Percentiles rank a stretch among this genome's conserved stretches.
These are phyloP conservation scores for Creolimax fragrantissima DNA, from an alignment of 78 protist genomes.

Conservation along the genomic window DNA sequence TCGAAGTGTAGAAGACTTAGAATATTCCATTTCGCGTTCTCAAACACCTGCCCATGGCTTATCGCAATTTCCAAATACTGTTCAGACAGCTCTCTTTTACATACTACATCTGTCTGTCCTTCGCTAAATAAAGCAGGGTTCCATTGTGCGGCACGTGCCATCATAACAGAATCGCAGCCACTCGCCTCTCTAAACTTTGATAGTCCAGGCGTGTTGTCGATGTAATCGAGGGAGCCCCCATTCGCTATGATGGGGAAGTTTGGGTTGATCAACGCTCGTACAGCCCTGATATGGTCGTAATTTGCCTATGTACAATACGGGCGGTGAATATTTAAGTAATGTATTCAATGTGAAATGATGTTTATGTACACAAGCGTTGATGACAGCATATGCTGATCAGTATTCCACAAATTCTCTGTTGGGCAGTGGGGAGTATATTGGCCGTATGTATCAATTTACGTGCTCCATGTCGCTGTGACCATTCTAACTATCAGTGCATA, in stretches of 20 bases:
- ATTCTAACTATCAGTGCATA: too few relatives aligned
- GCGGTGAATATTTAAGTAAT: too few relatives aligned
- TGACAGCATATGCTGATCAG: too few relatives aligned
- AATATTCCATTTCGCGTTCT: background rate
- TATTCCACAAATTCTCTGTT: too few relatives aligned
- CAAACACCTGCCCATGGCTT: background rate
- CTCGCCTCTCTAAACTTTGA: background rate
- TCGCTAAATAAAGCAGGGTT: slow-evolving; percentile 29
- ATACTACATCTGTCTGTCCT: background rate
- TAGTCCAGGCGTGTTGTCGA: background rate
- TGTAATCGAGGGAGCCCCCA: slow-evolving; percentile 26
- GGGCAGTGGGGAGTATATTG: too few relatives aligned
- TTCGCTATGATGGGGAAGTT: slow-evolving; percentile 29
- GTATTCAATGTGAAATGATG: background rate
- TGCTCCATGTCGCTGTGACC: too few relatives aligned
- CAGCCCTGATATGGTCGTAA: background rate
- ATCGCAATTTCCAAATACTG: background rate
- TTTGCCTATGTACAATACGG: too few relatives aligned
- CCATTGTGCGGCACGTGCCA: slow-evolving; percentile 53
- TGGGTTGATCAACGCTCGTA: background rate
- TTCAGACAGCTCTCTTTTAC: background rate
- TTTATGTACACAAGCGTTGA: too few relatives aligned
- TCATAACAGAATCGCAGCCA: slow-evolving; percentile 25
- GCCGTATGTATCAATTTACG: too few relatives aligned
- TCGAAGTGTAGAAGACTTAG: background rate